Conservation (phyloP, 2,329 filamentous ascomycete genomes). For the Ambrosiella beaveri region DNA sequence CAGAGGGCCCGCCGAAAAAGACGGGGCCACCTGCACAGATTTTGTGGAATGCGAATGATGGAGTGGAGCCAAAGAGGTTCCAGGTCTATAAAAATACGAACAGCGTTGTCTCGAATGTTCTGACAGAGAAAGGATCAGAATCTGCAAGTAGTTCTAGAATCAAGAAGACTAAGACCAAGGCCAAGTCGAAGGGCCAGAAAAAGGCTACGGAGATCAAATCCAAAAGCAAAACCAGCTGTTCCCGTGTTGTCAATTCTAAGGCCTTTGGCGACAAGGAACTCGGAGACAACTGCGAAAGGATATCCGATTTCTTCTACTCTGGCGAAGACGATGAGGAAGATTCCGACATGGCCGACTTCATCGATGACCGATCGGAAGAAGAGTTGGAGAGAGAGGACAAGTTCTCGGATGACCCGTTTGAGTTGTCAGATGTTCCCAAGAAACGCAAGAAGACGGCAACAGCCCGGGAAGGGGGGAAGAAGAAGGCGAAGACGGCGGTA, state of each 20-base stretch:
- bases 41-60: no score
- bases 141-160: no score
- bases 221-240: neutral
- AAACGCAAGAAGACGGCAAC: neutral
- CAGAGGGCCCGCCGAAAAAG: neutral
- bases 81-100: no score
- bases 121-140: no score
- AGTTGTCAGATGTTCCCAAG: neutral
- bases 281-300: constrained; percentile 10
- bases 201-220: neutral
- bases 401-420: constrained; percentile 3
- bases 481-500: neutral
- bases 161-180: neutral
- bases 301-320: constrained; percentile 12
- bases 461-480: neutral
- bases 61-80: no score
- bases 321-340: constrained; percentile 12
- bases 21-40: no score
- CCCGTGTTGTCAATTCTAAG: neutral
- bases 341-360: constrained; percentile 11
- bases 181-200: neutral
- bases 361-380: constrained; percentile 8
- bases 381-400: neutral
- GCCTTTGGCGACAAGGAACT: constrained; percentile 8
- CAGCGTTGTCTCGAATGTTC: no score